Conservation (phyloP, 305 asterid species). For the Fraxinus greggii region DNA sequence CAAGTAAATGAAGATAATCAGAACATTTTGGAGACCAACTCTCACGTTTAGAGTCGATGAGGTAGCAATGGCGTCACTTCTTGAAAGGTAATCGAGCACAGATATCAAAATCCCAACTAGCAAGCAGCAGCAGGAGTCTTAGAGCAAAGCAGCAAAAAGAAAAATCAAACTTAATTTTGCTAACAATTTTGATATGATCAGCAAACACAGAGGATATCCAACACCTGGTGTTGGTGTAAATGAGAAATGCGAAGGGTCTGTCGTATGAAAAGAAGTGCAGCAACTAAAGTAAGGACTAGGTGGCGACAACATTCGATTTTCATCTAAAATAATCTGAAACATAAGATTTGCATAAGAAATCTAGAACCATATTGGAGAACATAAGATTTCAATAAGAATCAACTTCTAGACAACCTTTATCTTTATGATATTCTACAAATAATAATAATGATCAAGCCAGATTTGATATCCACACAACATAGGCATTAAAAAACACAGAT, state of each 20-base stretch:
- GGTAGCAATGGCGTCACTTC: neutral
- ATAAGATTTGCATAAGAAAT: neutral
- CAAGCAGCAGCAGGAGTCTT: neutral
- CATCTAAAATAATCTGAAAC: neutral
- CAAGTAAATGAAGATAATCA: too few species aligned
- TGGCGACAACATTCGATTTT: neutral
- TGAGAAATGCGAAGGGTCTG: neutral
- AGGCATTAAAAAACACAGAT: neutral
- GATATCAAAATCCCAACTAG: neutral
- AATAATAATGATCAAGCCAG: neutral
- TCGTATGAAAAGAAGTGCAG: neutral
- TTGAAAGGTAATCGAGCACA: neutral
- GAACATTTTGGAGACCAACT: neutral
- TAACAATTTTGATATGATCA: neutral
- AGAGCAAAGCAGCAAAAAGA: neutral
- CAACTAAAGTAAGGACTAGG: neutral
- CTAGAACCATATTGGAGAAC: neutral
- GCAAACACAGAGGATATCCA: neutral
- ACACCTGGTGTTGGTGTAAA: neutral
- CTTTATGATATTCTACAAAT: neutral
- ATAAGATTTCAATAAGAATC: neutral
- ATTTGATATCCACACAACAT: neutral
- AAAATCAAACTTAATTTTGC: neutral
- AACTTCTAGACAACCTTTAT: neutral
- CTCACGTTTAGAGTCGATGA: neutral